Evolutionary conservation across 1,139 yeast species (phyloP).

Genomic region (Insectozyma bohioensis): DNA sequence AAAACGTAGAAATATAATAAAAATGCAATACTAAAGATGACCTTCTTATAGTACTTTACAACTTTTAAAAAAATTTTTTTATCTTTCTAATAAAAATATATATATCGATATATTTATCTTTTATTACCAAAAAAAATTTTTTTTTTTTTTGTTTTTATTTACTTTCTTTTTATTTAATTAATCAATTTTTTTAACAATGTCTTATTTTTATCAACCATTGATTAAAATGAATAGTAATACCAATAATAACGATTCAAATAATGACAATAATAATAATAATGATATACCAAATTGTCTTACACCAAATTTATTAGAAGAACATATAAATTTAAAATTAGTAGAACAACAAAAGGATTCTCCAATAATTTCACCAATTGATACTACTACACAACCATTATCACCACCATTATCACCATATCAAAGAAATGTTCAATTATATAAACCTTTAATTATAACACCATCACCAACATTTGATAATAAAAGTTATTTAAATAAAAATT

Average conservation of each 20-base stretch:
- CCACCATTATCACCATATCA: constrained; percentile 70
- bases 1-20: too few relatives aligned
- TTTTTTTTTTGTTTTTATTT: background rate
- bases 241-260: too few relatives aligned
- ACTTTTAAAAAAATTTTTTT: too few relatives aligned
- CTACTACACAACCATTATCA: constrained; percentile 36
- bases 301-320: constrained; percentile 20
- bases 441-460: constrained; percentile 24
- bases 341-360: constrained; percentile 1
- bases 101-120: too few relatives aligned
- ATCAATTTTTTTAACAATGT: constrained; percentile 21
- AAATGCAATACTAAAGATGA: too few relatives aligned
- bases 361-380: constrained; percentile 2
- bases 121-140: background rate
- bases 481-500: constrained; percentile 14
- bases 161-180: constrained; percentile 1
- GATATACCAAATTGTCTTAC: constrained; percentile 40
- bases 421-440: constrained; percentile 17
- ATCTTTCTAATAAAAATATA: too few relatives aligned
- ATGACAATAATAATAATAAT: constrained; percentile 22
- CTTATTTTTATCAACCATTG: constrained; percentile 34
- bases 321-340: constrained; percentile 1
- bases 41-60: too few relatives aligned
- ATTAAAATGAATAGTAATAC: too few relatives aligned
- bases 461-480: constrained; percentile 46